A percentile compares a stretch with the other conserved stretches of the same genome.
Evolutionary conservation across 2,329 filamentous ascomycete species (phyloP).

Genomic region (Trichoderma sp.): DNA sequence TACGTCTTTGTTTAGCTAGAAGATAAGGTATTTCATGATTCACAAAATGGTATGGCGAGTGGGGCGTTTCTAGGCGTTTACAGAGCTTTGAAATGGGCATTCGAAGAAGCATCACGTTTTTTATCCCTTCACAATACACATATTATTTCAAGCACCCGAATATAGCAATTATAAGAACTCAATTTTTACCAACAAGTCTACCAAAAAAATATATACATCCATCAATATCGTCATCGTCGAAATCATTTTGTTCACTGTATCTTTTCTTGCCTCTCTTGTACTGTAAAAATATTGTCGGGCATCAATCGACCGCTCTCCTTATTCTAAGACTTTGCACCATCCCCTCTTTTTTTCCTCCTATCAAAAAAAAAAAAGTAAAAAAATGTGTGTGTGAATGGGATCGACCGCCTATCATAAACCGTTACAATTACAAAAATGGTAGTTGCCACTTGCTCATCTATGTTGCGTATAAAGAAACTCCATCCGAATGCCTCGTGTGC

Average conservation of each 20-base stretch:
- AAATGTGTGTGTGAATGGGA: neutral
- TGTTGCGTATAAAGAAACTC: slow-evolving; percentile 22
- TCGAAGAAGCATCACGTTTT: neutral
- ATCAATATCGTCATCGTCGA: neutral
- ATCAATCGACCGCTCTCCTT: neutral
- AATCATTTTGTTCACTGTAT: slow-evolving; percentile 4
- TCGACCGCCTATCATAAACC: slow-evolving; percentile 23
- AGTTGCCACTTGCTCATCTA: slow-evolving; percentile 28
- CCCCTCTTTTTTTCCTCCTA: neutral
- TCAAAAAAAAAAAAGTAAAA: neutral
- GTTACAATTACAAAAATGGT: slow-evolving; percentile 29
- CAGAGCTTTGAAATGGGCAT: neutral
- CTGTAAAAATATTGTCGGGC: slow-evolving; percentile 6
- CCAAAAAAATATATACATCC: neutral
- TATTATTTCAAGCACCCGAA: neutral
- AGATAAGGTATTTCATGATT: neutral
- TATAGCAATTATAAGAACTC: neutral
- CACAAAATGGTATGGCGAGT: neutral
- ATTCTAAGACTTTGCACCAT: neutral
- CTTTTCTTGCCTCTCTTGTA: neutral
- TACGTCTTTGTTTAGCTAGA: neutral
- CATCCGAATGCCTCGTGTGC: slow-evolving; percentile 17
- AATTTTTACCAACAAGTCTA: neutral
- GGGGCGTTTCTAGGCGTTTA: slow-evolving; percentile 12
- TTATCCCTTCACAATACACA: neutral